Evolutionary conservation across 345 rosid species (phyloP).

Genomic region (Gossypium longicalyx): DNA sequence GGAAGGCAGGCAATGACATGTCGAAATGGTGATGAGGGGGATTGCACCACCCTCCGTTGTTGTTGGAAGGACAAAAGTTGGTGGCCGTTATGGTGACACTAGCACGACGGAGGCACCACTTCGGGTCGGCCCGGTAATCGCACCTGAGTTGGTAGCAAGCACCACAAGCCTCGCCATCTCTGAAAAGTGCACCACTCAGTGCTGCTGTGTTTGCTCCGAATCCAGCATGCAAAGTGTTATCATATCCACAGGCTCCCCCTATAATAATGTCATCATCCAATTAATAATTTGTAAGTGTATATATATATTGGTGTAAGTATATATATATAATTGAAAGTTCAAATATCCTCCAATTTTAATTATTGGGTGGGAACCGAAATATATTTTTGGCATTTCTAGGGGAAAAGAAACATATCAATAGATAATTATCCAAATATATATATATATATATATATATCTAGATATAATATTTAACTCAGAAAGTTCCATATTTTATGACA

Average conservation of each 20-base stretch:
- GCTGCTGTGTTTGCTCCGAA: constrained; percentile 76
- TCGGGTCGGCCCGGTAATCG: constrained; percentile 53
- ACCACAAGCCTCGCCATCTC: constrained; percentile 68
- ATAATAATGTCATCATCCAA: neutral
- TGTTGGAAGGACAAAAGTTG: constrained; percentile 76
- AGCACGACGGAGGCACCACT: constrained; percentile 64
- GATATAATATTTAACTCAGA: neutral
- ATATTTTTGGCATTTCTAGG: neutral
- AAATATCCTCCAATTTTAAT: neutral
- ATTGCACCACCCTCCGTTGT: constrained; percentile 80
- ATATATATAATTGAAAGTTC: too few relatives aligned
- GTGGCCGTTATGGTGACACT: constrained; percentile 66
- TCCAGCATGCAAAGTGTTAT: constrained; percentile 68
- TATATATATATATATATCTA: too few relatives aligned
- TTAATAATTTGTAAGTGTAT: neutral
- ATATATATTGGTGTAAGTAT: too few relatives aligned
- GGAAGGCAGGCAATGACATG: constrained; percentile 72
- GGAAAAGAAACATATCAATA: neutral
- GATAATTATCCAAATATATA: too few relatives aligned
- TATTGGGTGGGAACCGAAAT: neutral
- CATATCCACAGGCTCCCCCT: constrained; percentile 94
- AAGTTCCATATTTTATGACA: too few relatives aligned
- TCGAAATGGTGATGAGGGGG: constrained; percentile 77
- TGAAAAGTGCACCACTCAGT: constrained; percentile 55
- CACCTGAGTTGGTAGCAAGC: constrained; percentile 70